Evolutionary conservation across 257 asterid genomes (phyloP).

Genomic region (Henckelia pumila): DNA sequence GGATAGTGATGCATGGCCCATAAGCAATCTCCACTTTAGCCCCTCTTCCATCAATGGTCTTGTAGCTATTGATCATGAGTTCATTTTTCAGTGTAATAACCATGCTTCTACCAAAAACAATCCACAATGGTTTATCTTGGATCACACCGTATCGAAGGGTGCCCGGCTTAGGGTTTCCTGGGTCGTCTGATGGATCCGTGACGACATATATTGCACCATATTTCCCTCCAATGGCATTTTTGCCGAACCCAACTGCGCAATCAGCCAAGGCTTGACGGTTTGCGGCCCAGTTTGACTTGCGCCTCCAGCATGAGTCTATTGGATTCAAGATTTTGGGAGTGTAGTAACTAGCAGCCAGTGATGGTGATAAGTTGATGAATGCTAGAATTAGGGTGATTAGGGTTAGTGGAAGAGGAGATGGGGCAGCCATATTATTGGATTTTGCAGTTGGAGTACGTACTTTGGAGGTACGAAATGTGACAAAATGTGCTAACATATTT

Average conservation of each 20-base stretch:
- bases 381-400: conserved; percentile 30
- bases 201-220: conserved; percentile 55
- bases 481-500: not conserved
- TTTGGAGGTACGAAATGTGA: conserved; percentile 15
- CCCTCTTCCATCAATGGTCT: conserved; percentile 95
- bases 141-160: conserved; percentile 76
- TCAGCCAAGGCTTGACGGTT: conserved; percentile 65
- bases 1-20: conserved; percentile 81
- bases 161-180: conserved; percentile 54
- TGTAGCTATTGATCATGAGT: conserved; percentile 66
- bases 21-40: conserved; percentile 71
- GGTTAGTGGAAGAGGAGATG: conserved; percentile 23
- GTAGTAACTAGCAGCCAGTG: conserved; percentile 26
- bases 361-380: conserved; percentile 20
- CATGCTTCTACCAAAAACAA: conserved; percentile 55
- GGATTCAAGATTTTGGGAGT: conserved; percentile 41
- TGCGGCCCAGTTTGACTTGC: conserved; percentile 56
- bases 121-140: conserved; percentile 70
- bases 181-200: conserved; percentile 60
- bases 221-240: conserved; percentile 64
- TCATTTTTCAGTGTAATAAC: conserved; percentile 58
- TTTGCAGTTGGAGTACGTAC: conserved; percentile 9
- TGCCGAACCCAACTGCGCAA: conserved; percentile 71
- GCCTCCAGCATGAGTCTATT: conserved; percentile 76
- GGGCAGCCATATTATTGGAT: conserved; percentile 41